Evolutionary conservation across 2,329 filamentous ascomycete species (phyloP).

Genomic region (Hymenoscyphus infarciens): DNA sequence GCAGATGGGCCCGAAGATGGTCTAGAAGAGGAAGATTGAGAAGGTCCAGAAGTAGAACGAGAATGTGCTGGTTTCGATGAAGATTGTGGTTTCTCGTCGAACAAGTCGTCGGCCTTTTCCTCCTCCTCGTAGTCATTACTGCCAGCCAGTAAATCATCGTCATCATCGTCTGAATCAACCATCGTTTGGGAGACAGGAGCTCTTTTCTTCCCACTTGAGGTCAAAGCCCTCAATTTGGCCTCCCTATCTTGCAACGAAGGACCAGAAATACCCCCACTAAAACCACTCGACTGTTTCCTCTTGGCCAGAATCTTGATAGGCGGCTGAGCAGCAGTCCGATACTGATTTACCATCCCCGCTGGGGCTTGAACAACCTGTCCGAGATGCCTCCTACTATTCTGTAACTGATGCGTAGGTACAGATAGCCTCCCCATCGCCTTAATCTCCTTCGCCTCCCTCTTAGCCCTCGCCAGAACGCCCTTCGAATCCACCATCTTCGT

Average conservation of each 20-base stretch:
- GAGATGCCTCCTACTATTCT: slow-evolving; percentile 26
- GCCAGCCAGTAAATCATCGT: slow-evolving; percentile 10
- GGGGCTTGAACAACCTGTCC: slow-evolving; percentile 47
- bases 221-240: slow-evolving; percentile 27
- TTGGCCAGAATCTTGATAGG: slow-evolving; percentile 35
- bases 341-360: slow-evolving; percentile 50
- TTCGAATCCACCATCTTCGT: slow-evolving; percentile 51
- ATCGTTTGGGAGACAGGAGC: slow-evolving; percentile 13
- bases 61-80: slow-evolving; percentile 1
- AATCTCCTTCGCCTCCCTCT: slow-evolving; percentile 54
- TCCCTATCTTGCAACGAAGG: slow-evolving; percentile 38
- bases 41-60: neutral
- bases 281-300: slow-evolving; percentile 22
- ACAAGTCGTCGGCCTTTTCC: slow-evolving; percentile 26
- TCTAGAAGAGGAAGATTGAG: slow-evolving; percentile 10
- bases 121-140: neutral
- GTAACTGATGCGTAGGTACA: slow-evolving; percentile 37
- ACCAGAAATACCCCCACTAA: slow-evolving; percentile 20
- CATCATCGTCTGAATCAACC: slow-evolving; percentile 28
- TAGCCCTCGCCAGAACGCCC: slow-evolving; percentile 53
- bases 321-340: slow-evolving; percentile 43
- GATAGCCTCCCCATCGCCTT: slow-evolving; percentile 46
- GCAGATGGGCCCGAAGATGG: neutral
- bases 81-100: slow-evolving; percentile 20
- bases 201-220: slow-evolving; percentile 16